Conservation (phyloP, 2,329 filamentous ascomycete species). For the Calonectria multiphialidica region DNA sequence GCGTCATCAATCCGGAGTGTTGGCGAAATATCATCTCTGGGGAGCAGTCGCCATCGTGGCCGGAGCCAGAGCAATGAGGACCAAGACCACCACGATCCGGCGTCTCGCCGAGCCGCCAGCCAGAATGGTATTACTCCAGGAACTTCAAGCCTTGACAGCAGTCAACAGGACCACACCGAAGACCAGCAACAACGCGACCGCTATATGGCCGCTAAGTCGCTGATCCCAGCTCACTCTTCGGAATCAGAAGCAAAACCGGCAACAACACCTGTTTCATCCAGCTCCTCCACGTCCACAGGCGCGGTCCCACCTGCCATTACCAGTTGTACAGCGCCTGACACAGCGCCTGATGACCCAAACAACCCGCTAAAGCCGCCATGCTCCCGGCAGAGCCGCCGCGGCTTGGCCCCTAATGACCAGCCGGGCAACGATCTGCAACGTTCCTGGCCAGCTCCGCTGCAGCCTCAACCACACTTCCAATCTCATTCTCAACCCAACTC, state of each 20-base stretch:
- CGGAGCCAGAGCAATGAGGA: conserved; percentile 23
- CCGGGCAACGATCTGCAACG: conserved; percentile 35
- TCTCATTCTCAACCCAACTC: conserved; percentile 36
- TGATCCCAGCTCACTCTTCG: not conserved
- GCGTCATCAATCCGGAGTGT: conserved; percentile 48
- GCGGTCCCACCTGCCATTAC: conserved; percentile 38
- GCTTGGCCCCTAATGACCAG: conserved; percentile 39
- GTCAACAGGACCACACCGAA: conserved; percentile 16
- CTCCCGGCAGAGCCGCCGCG: conserved; percentile 37
- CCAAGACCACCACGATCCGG: conserved; percentile 20
- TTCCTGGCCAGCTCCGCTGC: conserved; percentile 28
- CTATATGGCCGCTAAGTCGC: not conserved
- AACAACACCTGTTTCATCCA: conserved; percentile 16
- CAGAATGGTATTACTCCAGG: conserved; percentile 34
- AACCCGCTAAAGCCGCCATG: conserved; percentile 31
- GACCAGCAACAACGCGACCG: not conserved
- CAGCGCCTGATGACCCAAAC: conserved; percentile 35
- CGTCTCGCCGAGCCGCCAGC: conserved; percentile 36
- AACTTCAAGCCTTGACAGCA: conserved; percentile 30
- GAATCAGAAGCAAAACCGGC: conserved; percentile 7
- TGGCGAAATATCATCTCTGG: conserved; percentile 36
- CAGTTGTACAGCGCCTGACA: conserved; percentile 24
- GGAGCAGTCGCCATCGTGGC: conserved; percentile 39
- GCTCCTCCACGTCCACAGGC: not conserved
- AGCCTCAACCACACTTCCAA: conserved; percentile 36